Evolutionary conservation across 441 rosid species (phyloP).

Genomic region (Manihot esculenta): DNA sequence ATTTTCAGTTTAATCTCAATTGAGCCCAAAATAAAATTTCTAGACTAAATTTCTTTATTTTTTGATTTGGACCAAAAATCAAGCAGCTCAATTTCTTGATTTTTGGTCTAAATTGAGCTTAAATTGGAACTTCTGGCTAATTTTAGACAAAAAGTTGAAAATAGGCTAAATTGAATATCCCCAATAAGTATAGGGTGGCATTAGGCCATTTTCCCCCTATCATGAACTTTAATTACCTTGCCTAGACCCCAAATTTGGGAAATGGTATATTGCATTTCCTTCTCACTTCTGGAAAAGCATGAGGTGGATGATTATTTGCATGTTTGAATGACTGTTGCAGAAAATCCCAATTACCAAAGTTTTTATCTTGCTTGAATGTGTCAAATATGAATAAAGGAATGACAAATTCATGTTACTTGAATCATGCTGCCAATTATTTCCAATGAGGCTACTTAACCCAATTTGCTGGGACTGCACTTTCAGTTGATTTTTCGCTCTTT

Average conservation of each 20-base stretch:
- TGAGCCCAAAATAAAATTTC: too few species aligned
- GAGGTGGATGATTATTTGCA: neutral
- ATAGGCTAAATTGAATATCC: too few species aligned
- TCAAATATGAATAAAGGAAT: neutral
- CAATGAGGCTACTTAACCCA: neutral
- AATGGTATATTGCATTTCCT: neutral
- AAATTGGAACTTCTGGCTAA: too few species aligned
- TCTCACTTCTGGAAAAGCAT: neutral
- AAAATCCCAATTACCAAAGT: neutral
- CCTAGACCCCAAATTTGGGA: neutral
- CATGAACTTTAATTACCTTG: neutral
- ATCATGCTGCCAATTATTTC: neutral
- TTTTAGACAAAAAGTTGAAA: too few species aligned
- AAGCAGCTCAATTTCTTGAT: too few species aligned
- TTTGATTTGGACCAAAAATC: too few species aligned
- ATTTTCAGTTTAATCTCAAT: too few species aligned
- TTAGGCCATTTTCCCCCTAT: too few species aligned
- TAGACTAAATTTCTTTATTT: too few species aligned
- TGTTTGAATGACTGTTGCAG: neutral
- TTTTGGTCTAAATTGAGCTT: too few species aligned
- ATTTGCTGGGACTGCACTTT: constrained; percentile 1
- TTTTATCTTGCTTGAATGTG: neutral
- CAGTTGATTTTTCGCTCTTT: neutral
- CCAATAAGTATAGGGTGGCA: too few species aligned
- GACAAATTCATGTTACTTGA: neutral